Conservation (phyloP, 2,329 filamentous ascomycete genomes). For the Phoma herbarum region DNA sequence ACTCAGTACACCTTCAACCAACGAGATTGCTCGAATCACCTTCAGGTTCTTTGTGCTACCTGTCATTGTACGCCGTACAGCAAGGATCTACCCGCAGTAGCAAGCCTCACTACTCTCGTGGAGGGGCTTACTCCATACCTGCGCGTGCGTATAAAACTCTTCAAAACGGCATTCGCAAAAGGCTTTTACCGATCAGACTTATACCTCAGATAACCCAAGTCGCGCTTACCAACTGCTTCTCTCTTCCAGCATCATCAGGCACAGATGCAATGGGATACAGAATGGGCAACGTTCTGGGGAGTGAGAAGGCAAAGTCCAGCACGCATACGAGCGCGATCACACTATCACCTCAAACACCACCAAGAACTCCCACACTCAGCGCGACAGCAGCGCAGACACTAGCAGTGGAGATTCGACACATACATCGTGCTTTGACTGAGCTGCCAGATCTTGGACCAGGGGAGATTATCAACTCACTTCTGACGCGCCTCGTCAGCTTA, state of each 20-base stretch:
- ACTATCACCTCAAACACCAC: conserved; percentile 26
- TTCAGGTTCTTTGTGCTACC: background rate
- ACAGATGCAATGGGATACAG: background rate
- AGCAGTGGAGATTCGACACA: conserved; percentile 31
- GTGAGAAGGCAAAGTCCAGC: background rate
- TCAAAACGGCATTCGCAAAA: background rate
- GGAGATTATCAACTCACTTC: conserved; percentile 44
- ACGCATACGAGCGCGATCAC: conserved; percentile 9
- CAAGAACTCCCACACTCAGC: conserved; percentile 33
- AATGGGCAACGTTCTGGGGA: conserved; percentile 6
- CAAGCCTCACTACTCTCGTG: conserved; percentile 2
- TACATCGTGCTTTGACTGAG: conserved; percentile 26
- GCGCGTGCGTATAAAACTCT: conserved; percentile 12
- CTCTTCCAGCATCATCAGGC: background rate
- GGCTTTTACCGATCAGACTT: background rate
- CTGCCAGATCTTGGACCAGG: conserved; percentile 44
- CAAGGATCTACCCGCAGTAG: conserved; percentile 1
- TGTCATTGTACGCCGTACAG: conserved; percentile 3
- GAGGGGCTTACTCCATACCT: conserved; percentile 1
- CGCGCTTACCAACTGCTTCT: too few species aligned
- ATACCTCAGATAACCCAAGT: background rate
- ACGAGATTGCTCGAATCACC: conserved; percentile 1
- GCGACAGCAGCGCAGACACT: conserved; percentile 31
- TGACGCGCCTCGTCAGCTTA: conserved; percentile 50
- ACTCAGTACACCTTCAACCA: conserved; percentile 1